Evolutionary conservation across 148 eudicot genomes (phyloP), one percentile per base, ranked within the genome.

Genomic region (Rhododendron mucronatum): DNA sequence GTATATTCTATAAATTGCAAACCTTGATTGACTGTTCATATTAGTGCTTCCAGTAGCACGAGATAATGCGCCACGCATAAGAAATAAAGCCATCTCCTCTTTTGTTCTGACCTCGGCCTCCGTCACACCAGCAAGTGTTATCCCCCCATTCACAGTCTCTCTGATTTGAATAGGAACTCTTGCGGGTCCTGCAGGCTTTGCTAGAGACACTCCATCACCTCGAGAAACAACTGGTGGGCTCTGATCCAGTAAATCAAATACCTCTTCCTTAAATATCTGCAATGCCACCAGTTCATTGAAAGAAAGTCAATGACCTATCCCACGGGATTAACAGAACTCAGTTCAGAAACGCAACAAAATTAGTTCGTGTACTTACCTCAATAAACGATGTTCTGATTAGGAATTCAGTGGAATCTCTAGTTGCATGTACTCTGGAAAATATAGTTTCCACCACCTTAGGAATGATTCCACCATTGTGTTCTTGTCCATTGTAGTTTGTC

Each of bases 11-110:
- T 4, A 79, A 57, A 84, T 35, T 33, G 5, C 81, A 44, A 45
- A 86, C 99, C 99, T 97, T 39, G 99, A 97, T 88, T 97, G 98
- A 82, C 92, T 91, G 85, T 97, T 97, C 99, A 97, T 97, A 15
- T 97, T 97, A 48, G 99, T 97, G 89, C 99, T 97, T n/a, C 91
- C 99, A 51, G 99, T 97, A 44, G 99, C 99, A 82, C 99, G 98
- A 83, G 94, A 85, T 53, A 92, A 69, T 26, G 99, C 95, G 37
- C 99, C 99, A 37, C 94, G 94, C 18, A 91, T 85, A 45, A 97
- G 85, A 86, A 84, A 92, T 3, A 94, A 90, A 81, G 98, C 96
- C 98, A 97, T 97, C 88, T 97, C 99, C 59, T 94, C 96, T 80
- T 95, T 94, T 59, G 96, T 92, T 85, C 89, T 85, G 13, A 95